Base-by-base conservation (phyloP, 306 rosid species). In the Pterocarpus macrocarpus region DNA sequence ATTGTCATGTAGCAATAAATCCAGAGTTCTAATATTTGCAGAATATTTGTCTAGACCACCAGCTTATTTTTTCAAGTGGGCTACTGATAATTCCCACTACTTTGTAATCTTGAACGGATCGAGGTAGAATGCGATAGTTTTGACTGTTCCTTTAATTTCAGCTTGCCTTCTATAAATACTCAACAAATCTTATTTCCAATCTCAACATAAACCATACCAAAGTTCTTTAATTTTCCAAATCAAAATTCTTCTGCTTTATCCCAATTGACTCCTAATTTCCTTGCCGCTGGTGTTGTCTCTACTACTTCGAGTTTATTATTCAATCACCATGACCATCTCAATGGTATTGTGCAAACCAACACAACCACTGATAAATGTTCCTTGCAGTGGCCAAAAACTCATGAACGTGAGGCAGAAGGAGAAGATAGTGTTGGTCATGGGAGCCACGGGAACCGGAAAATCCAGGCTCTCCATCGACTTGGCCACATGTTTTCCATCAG, bases 381-480 rank as follows among this genome's bases (percentile, higher is more conserved):
- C 92, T n/a, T 68, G 81, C 0, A 33, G 73, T 36, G 78, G 82
- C 28, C 52, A 82, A 58, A 88, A 55, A 28, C 28, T 77, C 43
- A 81, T 50, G 17, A 50, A 85, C 8, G 43, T 80, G 17, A 82
- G 85, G 73, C 87, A 80, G n/a, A 90, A 85, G 55, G 90, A 89
- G 28, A 93, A 91, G 72, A 90, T 93, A 5, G 88, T 93, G 68
- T 33, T 93, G 35, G 84, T 93, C 36, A 84, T 93, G 85, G 97
- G 97, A 2, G 92, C 95, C 8, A 93, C 97, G 0, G 97, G 97
- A 11, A 87, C 94, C 0, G 95, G 95, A 0, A 91, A 93, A 58
- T 89, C 97, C 0, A 76, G 89, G 81, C 81, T 93, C 0, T 89
- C 95, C 8, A 79, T 93, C 45, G 92, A 89, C 81, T 80, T 93